Evolutionary conservation across 306 rosid species (phyloP), one percentile per base, ranked within the genome.

Genomic region (Vigna unguiculata): DNA sequence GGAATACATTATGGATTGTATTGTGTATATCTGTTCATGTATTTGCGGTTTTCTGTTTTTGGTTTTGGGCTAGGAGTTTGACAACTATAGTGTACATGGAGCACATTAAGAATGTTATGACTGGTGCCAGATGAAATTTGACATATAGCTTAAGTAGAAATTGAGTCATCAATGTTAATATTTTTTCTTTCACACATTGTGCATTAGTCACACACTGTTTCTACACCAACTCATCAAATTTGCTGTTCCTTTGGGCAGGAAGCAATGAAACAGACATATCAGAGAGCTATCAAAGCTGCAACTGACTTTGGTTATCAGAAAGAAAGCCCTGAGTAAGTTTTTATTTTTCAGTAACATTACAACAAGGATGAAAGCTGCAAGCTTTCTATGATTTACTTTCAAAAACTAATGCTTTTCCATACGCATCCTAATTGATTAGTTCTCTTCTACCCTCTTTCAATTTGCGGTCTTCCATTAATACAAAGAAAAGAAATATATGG

Each of bases 261-360:
- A 83, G 97, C 96, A 60, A 91, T 93, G 90, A 93, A 90, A 75
- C 98, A 93, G 83, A 93, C 93, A 62, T 93, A 93, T 80, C 96
- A 93, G 85, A 93, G 93, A 84, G 89, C 96, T 75, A 87, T 87
- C 38, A 93, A 93, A 85, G 98, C 98, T 4, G 96, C 98, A 53
- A 81, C 81, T 69, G 88, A 85, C 74, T 85, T 85, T 81, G 98
- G 97, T 60, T 91, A 93, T 79, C 95, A 88, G 71, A 93, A 93
- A 85, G 98, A 93, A 77, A 87, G 87, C 76, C 98, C 98, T 0
- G 98, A 93, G 98, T 93, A 77, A 88, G 98, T 91, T 19, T 20
- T 59, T 28, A 28, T 82, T 71, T 54, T 69, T 51, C 19, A 8
- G 17, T 78, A 45, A 71, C 72, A 48, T 60, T 19, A 45, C 49